Evolutionary conservation across 164 flowering plant species (phyloP), one percentile per base, ranked within the genome.

Genomic region (Macadamia tetraphylla): DNA sequence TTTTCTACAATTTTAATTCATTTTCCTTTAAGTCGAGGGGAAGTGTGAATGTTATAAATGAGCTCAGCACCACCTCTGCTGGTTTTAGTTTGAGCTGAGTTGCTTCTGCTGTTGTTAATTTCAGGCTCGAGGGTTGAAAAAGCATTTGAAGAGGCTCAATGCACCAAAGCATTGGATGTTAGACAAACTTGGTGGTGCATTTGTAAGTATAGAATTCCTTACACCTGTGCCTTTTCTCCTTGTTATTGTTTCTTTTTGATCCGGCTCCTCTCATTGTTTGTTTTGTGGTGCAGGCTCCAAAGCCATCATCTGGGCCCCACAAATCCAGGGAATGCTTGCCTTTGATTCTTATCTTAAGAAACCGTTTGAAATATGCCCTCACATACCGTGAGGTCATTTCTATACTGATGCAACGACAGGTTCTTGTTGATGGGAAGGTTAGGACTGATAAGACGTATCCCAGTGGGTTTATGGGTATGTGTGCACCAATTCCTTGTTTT

Each of bases 61-160:
- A 23, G 23, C 23, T 23, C 23, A 23, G 23, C 23, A 23, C 23
- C 23, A 23, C 23, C 23, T 23, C 23, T 23, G 23, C 23, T 23
- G 23, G 23, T 23, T 23, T 0, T 23, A 23, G 23, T 23, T 23
- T 23, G 23, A 23, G 23, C 23, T 23, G 23, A 23, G 23, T 23
- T 23, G 23, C 0, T 23, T 23, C 23, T 23, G 0, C 23, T 23
- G 23, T 23, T 23, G 23, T 23, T 23, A 23, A 17, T 29, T 72
- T 44, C 74, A 86, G 89, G 86, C 89, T 6, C 71, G 87, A 73
- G 89, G 89, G 18, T 77, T 86, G 83, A 86, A 85, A 84, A 85
- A 85, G 58, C 88, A 85, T 68, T 78, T 85, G 81, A 85, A 85
- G 84, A 81, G 89, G 89, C 87, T 86, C 80, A 86, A 86, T 86